Base-by-base conservation (phyloP, 768 basidiomycete genomes). In the Lentinula sp. region DNA sequence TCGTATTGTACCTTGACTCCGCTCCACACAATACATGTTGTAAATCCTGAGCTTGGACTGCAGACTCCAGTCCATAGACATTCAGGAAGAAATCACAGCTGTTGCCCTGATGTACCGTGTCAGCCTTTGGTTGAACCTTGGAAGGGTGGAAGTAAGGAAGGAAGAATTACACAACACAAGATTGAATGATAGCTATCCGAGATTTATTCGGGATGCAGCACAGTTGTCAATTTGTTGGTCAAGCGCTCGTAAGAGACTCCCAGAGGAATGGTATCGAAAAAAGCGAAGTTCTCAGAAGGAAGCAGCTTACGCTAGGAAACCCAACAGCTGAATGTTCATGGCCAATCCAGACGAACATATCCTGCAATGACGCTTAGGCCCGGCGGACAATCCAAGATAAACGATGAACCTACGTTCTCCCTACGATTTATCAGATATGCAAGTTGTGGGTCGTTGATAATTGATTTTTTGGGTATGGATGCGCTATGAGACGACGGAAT, bases 371-470 rank as follows among this genome's bases (percentile, higher is more conserved):
- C 15, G 6, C 15, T 15, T 3, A 28, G 28, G 5, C 15, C 49
- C 28, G 18, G 9, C 13, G 15, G 1, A 56, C 7, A 18, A 9
- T n/a, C 4, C 6, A 13, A 33, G 7, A 32, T 6, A 45, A 13
- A 48, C 28, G 6, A 10, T 39, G 23, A 3, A 57, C 72, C 46
- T 62, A 73, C 76, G 59, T 64, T 58, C 10, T 56, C 41, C n/a
- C 55, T 43, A n/a, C 62, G 61, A 32, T 68, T 63, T 46, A 68
- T 74, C 33, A 81, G 59, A n/a, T 62, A 63, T 15, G 66, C 64
- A 2, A 83, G 72, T 28, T 75, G 69, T 3, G 74, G 69, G 61
- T 85, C 79, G 45, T 70, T 67, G 58, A 72, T 65, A 62, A 85
- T 77, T 18, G 67, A 59, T 28, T 72, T 66, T 57, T 73, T 72